These are phyloP conservation scores for Nakazawaea anatomiae DNA, from an alignment of 805 yeast species.

Conservation along the genomic window DNA sequence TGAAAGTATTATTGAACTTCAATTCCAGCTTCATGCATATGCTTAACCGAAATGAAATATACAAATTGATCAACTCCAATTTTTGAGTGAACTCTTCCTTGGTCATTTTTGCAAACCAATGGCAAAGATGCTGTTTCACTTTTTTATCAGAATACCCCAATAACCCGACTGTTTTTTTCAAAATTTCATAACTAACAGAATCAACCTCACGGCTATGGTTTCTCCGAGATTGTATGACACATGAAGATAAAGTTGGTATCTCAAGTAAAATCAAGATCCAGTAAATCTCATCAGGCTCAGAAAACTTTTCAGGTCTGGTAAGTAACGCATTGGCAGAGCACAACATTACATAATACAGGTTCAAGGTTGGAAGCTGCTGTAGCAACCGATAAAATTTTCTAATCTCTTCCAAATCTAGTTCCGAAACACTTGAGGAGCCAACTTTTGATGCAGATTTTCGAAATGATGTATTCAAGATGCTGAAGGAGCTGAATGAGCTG, in stretches of 20 bases:
- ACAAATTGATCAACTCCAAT: constrained; percentile 67
- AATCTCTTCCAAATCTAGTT: constrained; percentile 45
- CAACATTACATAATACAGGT: constrained; percentile 54
- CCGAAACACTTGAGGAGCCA: constrained; percentile 33
- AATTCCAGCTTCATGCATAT: constrained; percentile 36
- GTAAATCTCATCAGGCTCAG: constrained; percentile 36
- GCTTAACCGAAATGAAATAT: constrained; percentile 70
- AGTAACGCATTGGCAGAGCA: constrained; percentile 45
- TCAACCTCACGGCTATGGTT: constrained; percentile 40
- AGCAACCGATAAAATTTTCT: constrained; percentile 39
- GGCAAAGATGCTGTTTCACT: constrained; percentile 37
- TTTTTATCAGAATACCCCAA: constrained; percentile 43
- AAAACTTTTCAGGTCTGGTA: constrained; percentile 34
- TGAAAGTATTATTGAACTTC: constrained; percentile 11
- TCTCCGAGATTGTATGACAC: constrained; percentile 29
- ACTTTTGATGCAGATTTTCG: constrained; percentile 21
- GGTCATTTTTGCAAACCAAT: constrained; percentile 47
- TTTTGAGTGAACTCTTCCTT: constrained; percentile 38
- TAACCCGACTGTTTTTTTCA: constrained; percentile 65
- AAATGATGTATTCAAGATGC: constrained; percentile 53
- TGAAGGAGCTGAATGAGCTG: constrained; percentile 39
- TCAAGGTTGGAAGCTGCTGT: constrained; percentile 47
- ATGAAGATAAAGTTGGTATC: constrained; percentile 53
- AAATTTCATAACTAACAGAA: constrained; percentile 57
- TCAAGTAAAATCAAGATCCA: constrained; percentile 67